Base-by-base conservation (phyloP, 1,284 basidiomycete genomes). In the Fomes fomentarius region DNA sequence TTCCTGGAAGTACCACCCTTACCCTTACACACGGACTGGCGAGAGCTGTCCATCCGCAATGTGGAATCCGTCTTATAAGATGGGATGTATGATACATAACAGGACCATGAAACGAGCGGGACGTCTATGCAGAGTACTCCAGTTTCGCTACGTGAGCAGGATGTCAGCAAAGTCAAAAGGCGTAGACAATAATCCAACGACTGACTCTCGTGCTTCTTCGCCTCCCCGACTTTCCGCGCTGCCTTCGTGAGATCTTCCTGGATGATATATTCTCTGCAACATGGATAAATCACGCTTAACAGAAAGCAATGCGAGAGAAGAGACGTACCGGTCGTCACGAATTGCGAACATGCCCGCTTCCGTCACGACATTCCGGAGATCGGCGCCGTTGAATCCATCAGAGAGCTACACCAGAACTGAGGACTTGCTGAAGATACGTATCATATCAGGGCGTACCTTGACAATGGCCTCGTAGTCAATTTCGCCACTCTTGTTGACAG, bases 331-430 rank as follows among this genome's bases (percentile, higher is more conserved):
- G 65, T 98, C 96, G 60, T 98, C 96, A 47, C 97, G 82, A 66
- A 99, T 98, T 12, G 97, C 97, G 72, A 98, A 98, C 95, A 99
- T 98, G 48, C 97, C 96, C 8, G 96, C 94, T 74, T 99, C 97
- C 6, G 97, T 99, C 49, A 96, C 89, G 12, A 99, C 93, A 71
- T 99, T 99, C 50, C 96, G 84, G 70, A 99, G 71, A 76, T 99
- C 97, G 14, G 95, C 95, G 52, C 95, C 95, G 69, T 97, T 98
- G 78, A 98, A 97, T 0, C 83, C 85, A 67, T 98, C 95, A 14
- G 91, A 92, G 21, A 96, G 82, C 87, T 91, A 33, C 17, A 19
- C 2, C 2, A 6, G 4, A 1, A 45, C 31, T n/a, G 42, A 28
- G 30, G 49, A 11, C 28, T 35, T 7, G 37, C 17, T 21, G 21